Evolutionary conservation across 2,329 filamentous ascomycete genomes (phyloP).

Genomic region (Sphaerulina musiva): DNA sequence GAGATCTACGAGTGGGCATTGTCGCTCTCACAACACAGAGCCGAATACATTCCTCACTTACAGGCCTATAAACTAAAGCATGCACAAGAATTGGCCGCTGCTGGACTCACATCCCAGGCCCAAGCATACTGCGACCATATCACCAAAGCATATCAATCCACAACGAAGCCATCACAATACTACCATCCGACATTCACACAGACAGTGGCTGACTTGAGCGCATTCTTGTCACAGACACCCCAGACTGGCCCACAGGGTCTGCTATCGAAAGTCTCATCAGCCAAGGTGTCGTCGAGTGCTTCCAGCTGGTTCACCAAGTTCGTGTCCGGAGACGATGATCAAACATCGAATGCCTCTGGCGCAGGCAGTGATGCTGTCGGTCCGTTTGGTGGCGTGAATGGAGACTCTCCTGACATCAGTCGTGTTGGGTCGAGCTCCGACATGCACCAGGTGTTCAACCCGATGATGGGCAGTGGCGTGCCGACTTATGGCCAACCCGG

Average conservation of each 20-base stretch:
- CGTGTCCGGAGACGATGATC: slow-evolving; percentile 81
- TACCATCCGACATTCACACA: slow-evolving; percentile 69
- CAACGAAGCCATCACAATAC: slow-evolving; percentile 79
- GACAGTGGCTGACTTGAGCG: slow-evolving; percentile 74
- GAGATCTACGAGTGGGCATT: slow-evolving; percentile 91
- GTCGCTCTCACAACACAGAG: slow-evolving; percentile 53
- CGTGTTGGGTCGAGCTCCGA: slow-evolving; percentile 64
- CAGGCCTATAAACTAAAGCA: slow-evolving; percentile 88
- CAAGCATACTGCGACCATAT: slow-evolving; percentile 89
- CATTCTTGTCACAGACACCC: slow-evolving; percentile 76
- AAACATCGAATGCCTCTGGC: slow-evolving; percentile 51
- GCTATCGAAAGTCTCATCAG: slow-evolving; percentile 93
- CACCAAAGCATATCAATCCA: slow-evolving; percentile 64
- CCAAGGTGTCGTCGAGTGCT: slow-evolving; percentile 85
- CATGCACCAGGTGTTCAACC: slow-evolving; percentile 52
- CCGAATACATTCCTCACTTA: slow-evolving; percentile 63
- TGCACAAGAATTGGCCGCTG: slow-evolving; percentile 74
- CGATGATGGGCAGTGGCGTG: slow-evolving; percentile 34
- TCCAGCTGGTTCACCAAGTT: slow-evolving; percentile 96
- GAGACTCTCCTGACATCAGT: slow-evolving; percentile 48
- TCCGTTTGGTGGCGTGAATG: slow-evolving; percentile 69
- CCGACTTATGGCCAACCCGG: slow-evolving; percentile 22
- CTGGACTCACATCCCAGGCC: slow-evolving; percentile 74
- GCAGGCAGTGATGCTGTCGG: slow-evolving; percentile 32
- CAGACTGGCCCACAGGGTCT: slow-evolving; percentile 65